Base-by-base conservation (phyloP, 1,284 basidiomycete genomes). In the Xerocomus minutiporus region DNA sequence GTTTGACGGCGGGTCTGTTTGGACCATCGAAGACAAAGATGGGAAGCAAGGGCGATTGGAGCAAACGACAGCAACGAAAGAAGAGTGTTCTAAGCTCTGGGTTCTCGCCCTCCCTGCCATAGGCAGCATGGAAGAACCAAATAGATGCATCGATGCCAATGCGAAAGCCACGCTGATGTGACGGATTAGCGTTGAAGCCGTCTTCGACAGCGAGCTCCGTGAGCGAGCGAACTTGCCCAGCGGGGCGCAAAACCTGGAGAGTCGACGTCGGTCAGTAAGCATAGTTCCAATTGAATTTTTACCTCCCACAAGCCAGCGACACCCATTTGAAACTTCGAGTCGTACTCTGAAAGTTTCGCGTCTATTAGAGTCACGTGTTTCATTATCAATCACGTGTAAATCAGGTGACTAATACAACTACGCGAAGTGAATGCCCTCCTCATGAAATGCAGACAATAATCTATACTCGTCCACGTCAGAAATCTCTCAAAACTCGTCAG, bases 1-100 rank as follows among this genome's bases (percentile, higher is more conserved):
- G 78, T 73, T 99, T 99, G 61, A 86, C 71, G 3, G 78, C 75
- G 0, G 96, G 96, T 46, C 93, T 80, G 48, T 84, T 79, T 0
- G 91, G 88, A 0, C 96, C 96, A 70, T 99, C 95, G 64, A 97
- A 97, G 1, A 98, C 91, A 68, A 98, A 97, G 2, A 98, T 75
- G 0, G 92, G 91, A 20, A 93, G 78, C 56, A 96, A 82, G 0
- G 93, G 93, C 12, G 84, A 79, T 49, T 79, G 79, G 62, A 92
- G 80, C 3, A 98, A 79, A 11, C 81, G 81, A 29, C 83, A 81
- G 65, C 84, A 87, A 39, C 83, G 80, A 62, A 88, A 90, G 71
- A 90, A 89, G 3, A 90, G 70, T 0, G 85, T 89, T 32, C 88
- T 73, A 17, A 89, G 73, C 41, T 88, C 84, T 6, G 88, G 88